A percentile compares a stretch with the other conserved stretches of the same genome.
phyloP scores from a whole-genome alignment of 2,329 filamentous ascomycete species.

The Diaporthe helianthi region DNA sequence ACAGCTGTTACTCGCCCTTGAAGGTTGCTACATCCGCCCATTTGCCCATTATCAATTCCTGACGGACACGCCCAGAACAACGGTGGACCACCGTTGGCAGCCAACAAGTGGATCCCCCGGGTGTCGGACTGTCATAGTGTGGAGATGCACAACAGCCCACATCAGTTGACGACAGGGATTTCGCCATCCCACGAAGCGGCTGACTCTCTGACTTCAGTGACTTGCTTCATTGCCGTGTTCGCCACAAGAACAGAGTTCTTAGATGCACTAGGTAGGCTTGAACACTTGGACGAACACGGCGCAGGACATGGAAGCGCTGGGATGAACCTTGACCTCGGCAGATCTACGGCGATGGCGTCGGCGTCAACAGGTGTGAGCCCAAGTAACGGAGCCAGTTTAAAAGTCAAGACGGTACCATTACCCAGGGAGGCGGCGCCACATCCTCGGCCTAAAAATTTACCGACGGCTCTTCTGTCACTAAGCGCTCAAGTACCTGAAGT shows the following conservation, averaged over 20 bases:
- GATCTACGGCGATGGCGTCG: not conserved
- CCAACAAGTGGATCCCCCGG: not conserved
- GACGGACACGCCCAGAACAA: not conserved
- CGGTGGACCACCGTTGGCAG: not conserved
- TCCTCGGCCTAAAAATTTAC: constrained; percentile 2
- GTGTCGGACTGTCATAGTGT: not conserved
- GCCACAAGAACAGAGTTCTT: not conserved
- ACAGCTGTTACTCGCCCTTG: not conserved
- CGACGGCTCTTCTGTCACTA: not conserved
- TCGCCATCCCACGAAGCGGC: not conserved
- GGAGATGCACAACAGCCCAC: not conserved
- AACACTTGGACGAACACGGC: not conserved
- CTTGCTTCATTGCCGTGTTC: not conserved
- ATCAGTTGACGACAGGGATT: constrained; percentile 3
- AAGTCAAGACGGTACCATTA: not conserved
- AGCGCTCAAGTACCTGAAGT: too few relatives aligned
- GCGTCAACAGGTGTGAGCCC: too few relatives aligned
- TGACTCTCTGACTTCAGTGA: not conserved
- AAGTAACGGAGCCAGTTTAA: not conserved
- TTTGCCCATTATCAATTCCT: not conserved
- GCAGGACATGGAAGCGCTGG: not conserved
- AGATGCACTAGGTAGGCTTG: not conserved
- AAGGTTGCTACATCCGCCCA: not conserved
- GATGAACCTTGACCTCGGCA: not conserved
- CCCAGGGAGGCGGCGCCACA: not conserved